Evolutionary conservation across 306 rosid species (phyloP).

Genomic region (Rosa rugosa): DNA sequence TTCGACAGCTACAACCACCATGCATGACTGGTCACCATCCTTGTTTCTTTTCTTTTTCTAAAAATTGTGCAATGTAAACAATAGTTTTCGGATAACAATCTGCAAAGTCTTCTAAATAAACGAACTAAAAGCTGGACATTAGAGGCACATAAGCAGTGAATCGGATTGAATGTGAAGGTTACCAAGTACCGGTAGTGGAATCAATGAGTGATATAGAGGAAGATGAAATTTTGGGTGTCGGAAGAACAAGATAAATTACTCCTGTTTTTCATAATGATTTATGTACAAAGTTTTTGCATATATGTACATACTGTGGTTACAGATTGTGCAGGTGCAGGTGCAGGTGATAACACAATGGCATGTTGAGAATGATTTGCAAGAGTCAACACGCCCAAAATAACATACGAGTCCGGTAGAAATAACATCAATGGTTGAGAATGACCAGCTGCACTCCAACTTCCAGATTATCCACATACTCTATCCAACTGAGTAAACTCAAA

Average conservation of each 20-base stretch:
- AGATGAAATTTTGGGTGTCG: neutral
- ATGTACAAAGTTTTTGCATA: neutral
- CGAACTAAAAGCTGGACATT: neutral
- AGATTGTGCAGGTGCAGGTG: neutral
- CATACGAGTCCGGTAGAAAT: neutral
- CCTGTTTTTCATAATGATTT: neutral
- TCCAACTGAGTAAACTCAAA: neutral
- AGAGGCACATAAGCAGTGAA: neutral
- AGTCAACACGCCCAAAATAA: neutral
- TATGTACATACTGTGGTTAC: neutral
- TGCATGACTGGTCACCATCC: neutral
- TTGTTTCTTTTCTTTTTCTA: neutral
- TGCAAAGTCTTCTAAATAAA: neutral
- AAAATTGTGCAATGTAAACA: neutral
- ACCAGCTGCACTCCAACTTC: neutral
- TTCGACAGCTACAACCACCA: neutral
- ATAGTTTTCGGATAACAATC: neutral
- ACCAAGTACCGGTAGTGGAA: neutral
- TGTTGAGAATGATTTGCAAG: neutral
- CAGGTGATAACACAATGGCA: neutral
- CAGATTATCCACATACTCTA: neutral
- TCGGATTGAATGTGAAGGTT: neutral
- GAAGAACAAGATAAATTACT: neutral
- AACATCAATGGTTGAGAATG: neutral
- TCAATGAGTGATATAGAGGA: neutral